Base-by-base conservation (phyloP, 148 eudicot species). In the Vaccinium macrocarpon region DNA sequence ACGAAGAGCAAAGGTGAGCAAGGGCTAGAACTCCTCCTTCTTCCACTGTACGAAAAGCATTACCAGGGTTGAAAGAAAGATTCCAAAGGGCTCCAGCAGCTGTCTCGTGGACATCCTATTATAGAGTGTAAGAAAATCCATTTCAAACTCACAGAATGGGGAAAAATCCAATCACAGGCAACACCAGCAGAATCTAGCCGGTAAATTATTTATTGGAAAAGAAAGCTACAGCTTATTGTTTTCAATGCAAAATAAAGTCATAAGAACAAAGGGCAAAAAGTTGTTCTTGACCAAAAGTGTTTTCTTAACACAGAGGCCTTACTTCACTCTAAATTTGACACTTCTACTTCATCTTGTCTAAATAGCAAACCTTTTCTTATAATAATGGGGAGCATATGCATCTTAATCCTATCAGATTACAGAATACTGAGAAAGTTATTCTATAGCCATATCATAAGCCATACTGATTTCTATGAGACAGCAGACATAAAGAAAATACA, bases 81-180 rank as follows among this genome's bases (percentile, higher is more conserved):
- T 96, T 96, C 99, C 97, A 96, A 83, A 96, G 96, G 82, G 99
- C 99, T 86, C 99, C 99, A 86, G 97, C 98, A 81, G 99, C 99
- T 82, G 99, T 95, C 87, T 96, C 99, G 38, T 96, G 99, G 78
- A 96, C 98, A 86, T 96, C 98, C 99, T 96, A 90, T 73, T 83
- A 83, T 55, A 82, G 27, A 35, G 59, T 18, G 76, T 59, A 57
- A 23, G 38, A 71, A 84, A 53, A 27, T 53, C 35, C 14, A 13
- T 57, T 57, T 55, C n/a, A 73, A 12, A 42, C 29, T 55, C n/a
- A 59, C 55, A 57, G 16, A n/a, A 42, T 25, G 8, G 75, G 42
- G 35, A 23, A 70, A 52, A 73, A 2, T 3, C 29, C 13, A 23
- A 2, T 71, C 21, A 50, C 19, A 53, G 68, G 35, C 5, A 7